Percentiles rank a stretch among this genome's conserved stretches.
Evolutionary conservation across 176 grass and related monocot species (phyloP).

Genomic region (Puya raimondii): DNA sequence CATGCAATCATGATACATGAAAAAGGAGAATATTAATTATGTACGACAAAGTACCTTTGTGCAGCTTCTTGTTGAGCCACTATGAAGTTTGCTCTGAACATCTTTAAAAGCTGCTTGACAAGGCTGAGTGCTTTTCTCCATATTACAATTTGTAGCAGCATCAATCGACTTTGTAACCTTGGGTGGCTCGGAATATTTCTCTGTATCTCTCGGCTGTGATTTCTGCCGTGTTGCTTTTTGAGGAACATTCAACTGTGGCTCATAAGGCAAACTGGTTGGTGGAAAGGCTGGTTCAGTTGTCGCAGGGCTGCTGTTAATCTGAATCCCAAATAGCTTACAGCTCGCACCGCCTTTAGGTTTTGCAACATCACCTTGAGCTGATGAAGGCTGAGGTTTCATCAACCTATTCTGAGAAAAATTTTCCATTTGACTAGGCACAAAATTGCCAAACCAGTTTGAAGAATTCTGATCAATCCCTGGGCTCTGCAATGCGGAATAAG

Average conservation of each 20-base stretch:
- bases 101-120: constrained; percentile 37
- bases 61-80: constrained; percentile 66
- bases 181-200: constrained; percentile 30
- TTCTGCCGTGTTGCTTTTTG: constrained; percentile 19
- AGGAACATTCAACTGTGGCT: constrained; percentile 17
- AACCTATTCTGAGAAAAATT: constrained; percentile 9
- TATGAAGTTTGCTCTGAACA: constrained; percentile 36
- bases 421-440: constrained; percentile 28
- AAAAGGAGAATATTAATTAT: not conserved
- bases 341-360: constrained; percentile 35
- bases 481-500: constrained; percentile 19
- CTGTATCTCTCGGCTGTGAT: constrained; percentile 19
- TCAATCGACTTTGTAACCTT: constrained; percentile 24
- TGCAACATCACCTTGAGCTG: constrained; percentile 33
- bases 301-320: constrained; percentile 33
- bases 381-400: constrained; percentile 44
- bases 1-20: not conserved
- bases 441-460: constrained; percentile 37
- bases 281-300: constrained; percentile 29
- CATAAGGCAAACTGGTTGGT: constrained; percentile 30
- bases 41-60: constrained; percentile 53
- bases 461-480: constrained; percentile 31
- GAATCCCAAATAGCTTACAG: constrained; percentile 67
- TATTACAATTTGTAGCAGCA: constrained; percentile 7
- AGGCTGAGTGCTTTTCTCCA: constrained; percentile 29